A percentile compares a stretch with the other conserved stretches of the same genome.
Conservation (phyloP, 2,329 filamentous ascomycete genomes). For the Alternaria triticimaculans region DNA sequence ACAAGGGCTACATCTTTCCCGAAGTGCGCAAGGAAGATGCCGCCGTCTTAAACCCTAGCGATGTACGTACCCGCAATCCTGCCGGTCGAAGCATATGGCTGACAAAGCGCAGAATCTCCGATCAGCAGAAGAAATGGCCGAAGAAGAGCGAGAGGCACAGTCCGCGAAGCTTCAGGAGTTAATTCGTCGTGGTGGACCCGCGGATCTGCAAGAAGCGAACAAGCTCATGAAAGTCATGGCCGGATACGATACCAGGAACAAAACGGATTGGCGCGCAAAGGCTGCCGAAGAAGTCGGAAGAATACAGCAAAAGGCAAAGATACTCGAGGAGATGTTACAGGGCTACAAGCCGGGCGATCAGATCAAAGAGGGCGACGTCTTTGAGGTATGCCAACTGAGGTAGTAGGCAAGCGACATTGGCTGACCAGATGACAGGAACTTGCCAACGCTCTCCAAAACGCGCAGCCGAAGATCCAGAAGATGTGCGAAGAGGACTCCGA, state of each 20-base stretch:
- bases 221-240: slow-evolving; percentile 99
- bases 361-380: slow-evolving; percentile 73
- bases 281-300: slow-evolving; percentile 93
- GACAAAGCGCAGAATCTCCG: slow-evolving; percentile 74
- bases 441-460: slow-evolving; percentile 84
- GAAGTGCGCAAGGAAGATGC: slow-evolving; percentile 92
- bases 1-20: slow-evolving; percentile 96
- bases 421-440: slow-evolving; percentile 68
- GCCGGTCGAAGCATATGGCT: slow-evolving; percentile 17
- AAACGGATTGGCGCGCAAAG: slow-evolving; percentile 97
- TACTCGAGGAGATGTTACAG: slow-evolving; percentile 92
- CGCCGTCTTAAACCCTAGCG: slow-evolving; percentile 93
- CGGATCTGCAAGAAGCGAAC: slow-evolving; percentile 96
- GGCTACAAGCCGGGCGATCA: slow-evolving; percentile 81
- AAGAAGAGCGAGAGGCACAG: slow-evolving; percentile 92
- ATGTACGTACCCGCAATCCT: slow-evolving; percentile 68
- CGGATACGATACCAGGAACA: slow-evolving; percentile 91
- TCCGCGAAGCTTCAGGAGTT: slow-evolving; percentile 98
- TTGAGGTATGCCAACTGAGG: slow-evolving; percentile 58
- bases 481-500: slow-evolving; percentile 99
- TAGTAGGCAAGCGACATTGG: slow-evolving; percentile 31
- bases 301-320: slow-evolving; percentile 91
- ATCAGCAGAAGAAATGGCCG: slow-evolving; percentile 98
- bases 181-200: slow-evolving; percentile 87
- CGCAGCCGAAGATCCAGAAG: slow-evolving; percentile 97